phyloP scores from a whole-genome alignment of 2,329 filamentous ascomycete species.

The Exophiala spinifera region DNA sequence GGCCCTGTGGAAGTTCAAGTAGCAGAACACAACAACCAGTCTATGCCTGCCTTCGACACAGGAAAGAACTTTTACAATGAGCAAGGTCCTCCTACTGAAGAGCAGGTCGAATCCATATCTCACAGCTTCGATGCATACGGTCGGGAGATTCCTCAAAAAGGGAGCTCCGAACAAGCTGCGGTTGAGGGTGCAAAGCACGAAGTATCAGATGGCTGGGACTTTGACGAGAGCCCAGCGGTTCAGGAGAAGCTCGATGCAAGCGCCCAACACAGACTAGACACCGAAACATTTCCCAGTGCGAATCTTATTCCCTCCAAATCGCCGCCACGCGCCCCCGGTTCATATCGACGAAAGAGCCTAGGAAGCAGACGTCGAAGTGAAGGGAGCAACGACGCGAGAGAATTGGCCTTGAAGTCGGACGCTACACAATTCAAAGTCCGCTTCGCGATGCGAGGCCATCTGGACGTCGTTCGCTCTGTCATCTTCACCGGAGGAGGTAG shows the following conservation, averaged over 20 bases:
- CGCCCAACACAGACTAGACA: constrained; percentile 70
- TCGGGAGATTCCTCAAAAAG: constrained; percentile 46
- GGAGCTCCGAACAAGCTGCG: constrained; percentile 46
- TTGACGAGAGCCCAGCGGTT: constrained; percentile 68
- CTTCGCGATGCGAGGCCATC: constrained; percentile 85
- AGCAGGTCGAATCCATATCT: constrained; percentile 56
- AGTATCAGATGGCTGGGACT: constrained; percentile 83
- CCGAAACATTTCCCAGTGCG: constrained; percentile 79
- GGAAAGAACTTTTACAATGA: constrained; percentile 44
- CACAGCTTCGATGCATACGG: constrained; percentile 60
- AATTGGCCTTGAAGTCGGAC: constrained; percentile 58
- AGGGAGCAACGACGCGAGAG: constrained; percentile 62
- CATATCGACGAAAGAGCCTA: constrained; percentile 77
- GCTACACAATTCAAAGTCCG: constrained; percentile 82
- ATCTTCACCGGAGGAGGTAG: constrained; percentile 97
- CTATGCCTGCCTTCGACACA: constrained; percentile 55
- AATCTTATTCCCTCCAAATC: constrained; percentile 77
- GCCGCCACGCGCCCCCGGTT: constrained; percentile 60
- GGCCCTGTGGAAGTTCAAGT: constrained; percentile 44
- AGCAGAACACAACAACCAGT: constrained; percentile 43
- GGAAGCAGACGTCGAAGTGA: constrained; percentile 64
- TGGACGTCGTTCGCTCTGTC: constrained; percentile 89
- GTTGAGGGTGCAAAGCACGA: constrained; percentile 34
- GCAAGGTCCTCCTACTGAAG: constrained; percentile 45
- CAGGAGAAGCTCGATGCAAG: constrained; percentile 45